Conservation (phyloP, 2,329 filamentous ascomycete genomes). For the Scleromitrula shiraiana region DNA sequence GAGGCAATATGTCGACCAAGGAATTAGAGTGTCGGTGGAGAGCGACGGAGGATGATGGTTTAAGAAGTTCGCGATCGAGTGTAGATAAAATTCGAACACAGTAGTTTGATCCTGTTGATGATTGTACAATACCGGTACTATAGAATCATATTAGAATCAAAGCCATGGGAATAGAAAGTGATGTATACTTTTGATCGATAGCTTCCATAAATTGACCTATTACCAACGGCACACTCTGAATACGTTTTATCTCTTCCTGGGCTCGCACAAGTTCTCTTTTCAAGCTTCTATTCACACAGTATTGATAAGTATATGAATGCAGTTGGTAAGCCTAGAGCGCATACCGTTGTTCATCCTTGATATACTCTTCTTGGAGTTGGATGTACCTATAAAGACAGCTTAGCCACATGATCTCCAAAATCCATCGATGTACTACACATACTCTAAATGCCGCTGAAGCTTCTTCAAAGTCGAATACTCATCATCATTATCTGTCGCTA, state of each 20-base stretch:
- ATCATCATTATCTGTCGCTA: constrained; percentile 72
- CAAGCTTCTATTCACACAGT: constrained; percentile 56
- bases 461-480: constrained; percentile 96
- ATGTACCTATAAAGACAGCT: constrained; percentile 57
- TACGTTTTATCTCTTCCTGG: constrained; percentile 98
- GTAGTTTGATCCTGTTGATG: constrained; percentile 96
- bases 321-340: constrained; percentile 10
- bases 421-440: constrained; percentile 33
- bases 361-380: constrained; percentile 98
- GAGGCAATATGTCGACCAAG: constrained; percentile 96
- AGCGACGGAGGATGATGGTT: constrained; percentile 94
- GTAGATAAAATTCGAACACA: constrained; percentile 97
- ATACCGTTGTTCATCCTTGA: constrained; percentile 98
- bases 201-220: constrained; percentile 99
- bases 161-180: background rate
- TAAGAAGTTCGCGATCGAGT: constrained; percentile 94
- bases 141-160: constrained; percentile 14
- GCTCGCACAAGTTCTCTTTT: constrained; percentile 95
- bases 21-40: constrained; percentile 98
- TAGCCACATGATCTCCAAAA: constrained; percentile 16
- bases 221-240: constrained; percentile 94
- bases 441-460: constrained; percentile 93
- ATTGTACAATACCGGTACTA: constrained; percentile 97
- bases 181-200: constrained; percentile 88
- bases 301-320: background rate